Percentiles rank a stretch among this genome's conserved stretches.
phyloP scores from a whole-genome alignment of 2,329 filamentous ascomycete genomes.

The Neopestalotiopsis clavispora region DNA sequence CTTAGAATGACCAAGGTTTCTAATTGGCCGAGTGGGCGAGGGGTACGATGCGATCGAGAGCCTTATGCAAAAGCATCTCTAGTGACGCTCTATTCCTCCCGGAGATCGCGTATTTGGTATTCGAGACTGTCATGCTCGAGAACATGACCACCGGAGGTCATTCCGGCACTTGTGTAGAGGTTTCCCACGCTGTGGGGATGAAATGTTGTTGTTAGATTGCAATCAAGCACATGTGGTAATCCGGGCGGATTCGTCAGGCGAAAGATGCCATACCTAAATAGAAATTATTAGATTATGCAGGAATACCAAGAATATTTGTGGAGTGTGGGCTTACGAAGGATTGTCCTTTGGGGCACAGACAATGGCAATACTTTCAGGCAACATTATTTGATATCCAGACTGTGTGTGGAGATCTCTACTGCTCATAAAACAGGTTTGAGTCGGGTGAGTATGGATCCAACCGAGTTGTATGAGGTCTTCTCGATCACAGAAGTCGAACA shows the following conservation, averaged over 20 bases:
- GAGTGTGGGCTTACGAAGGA: slow-evolving; percentile 66
- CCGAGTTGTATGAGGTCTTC: slow-evolving; percentile 86
- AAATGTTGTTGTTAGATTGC: slow-evolving; percentile 79
- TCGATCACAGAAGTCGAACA: slow-evolving; percentile 88
- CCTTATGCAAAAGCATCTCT: background rate
- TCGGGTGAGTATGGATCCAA: slow-evolving; percentile 98
- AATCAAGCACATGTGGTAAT: slow-evolving; percentile 81
- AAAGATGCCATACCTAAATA: slow-evolving; percentile 86
- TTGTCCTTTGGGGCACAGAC: slow-evolving; percentile 87
- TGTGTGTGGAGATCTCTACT: slow-evolving; percentile 93
- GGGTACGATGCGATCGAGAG: background rate
- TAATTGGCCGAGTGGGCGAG: background rate
- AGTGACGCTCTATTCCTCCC: slow-evolving; percentile 33
- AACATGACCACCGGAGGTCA: slow-evolving; percentile 72
- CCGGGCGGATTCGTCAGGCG: slow-evolving; percentile 92
- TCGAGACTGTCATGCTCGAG: slow-evolving; percentile 70
- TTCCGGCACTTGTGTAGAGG: slow-evolving; percentile 76
- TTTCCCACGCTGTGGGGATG: slow-evolving; percentile 73
- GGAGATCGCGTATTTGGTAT: slow-evolving; percentile 61
- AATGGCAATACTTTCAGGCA: slow-evolving; percentile 94
- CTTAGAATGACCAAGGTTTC: background rate
- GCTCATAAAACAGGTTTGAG: slow-evolving; percentile 97
- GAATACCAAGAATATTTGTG: background rate
- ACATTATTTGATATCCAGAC: slow-evolving; percentile 92
- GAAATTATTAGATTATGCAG: background rate